Evolutionary conservation across 176 grass and related monocot species (phyloP).

Genomic region (sorghum (Sorghum bicolor)): DNA sequence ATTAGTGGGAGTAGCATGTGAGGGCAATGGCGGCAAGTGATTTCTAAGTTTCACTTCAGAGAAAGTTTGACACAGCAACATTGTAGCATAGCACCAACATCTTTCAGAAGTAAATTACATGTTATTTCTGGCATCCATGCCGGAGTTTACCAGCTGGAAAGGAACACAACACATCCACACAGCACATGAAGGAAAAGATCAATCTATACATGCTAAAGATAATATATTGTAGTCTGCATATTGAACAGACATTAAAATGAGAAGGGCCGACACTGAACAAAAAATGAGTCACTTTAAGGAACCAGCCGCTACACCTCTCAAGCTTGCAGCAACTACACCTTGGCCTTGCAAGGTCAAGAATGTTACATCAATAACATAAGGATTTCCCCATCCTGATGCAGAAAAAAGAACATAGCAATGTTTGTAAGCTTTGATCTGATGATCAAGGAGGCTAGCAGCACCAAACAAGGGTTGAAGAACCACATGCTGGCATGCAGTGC

Average conservation of each 20-base stretch:
- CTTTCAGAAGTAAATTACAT: conserved; percentile 21
- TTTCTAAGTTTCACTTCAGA: neutral
- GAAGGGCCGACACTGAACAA: conserved; percentile 12
- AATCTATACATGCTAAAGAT: conserved; percentile 18
- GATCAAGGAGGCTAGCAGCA: conserved; percentile 28
- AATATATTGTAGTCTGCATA: neutral
- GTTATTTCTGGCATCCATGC: neutral
- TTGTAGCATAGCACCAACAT: neutral
- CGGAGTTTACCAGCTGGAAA: conserved; percentile 15
- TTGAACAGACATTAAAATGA: neutral
- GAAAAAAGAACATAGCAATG: neutral
- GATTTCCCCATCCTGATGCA: conserved; percentile 33
- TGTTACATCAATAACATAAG: conserved; percentile 36
- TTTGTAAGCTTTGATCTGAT: neutral
- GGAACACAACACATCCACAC: neutral
- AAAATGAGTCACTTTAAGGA: neutral
- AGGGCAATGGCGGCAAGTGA: neutral
- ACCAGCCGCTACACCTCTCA: neutral
- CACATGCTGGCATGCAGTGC: neutral
- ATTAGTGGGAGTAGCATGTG: neutral
- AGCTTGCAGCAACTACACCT: neutral
- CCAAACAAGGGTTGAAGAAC: neutral
- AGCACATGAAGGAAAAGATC: conserved; percentile 9
- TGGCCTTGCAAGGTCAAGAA: conserved; percentile 73
- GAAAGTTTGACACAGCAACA: neutral